Conservation (phyloP, 768 basidiomycete species). For the Tricholoma bakamatsutake region DNA sequence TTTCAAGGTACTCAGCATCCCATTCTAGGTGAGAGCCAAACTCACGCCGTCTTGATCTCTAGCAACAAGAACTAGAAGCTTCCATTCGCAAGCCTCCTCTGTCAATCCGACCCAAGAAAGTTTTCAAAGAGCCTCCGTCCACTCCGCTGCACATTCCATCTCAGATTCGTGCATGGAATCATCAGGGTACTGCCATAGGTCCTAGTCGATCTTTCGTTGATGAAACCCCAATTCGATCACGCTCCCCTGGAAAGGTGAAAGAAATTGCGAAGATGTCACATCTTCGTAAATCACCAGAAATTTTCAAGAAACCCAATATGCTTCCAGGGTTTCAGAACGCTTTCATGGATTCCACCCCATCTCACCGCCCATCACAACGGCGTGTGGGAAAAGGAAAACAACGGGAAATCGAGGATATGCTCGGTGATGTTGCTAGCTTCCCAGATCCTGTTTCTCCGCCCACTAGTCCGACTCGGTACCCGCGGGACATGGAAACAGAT, state of each 20-base stretch:
- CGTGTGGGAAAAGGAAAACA: slow-evolving; percentile 18
- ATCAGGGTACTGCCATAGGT: slow-evolving; percentile 12
- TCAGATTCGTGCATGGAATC: slow-evolving; percentile 34
- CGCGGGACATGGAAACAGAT: slow-evolving; percentile 27
- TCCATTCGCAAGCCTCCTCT: slow-evolving; percentile 43
- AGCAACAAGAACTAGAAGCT: slow-evolving; percentile 69
- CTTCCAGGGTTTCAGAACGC: slow-evolving; percentile 54
- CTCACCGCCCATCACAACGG: slow-evolving; percentile 19
- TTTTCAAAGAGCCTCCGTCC: slow-evolving; percentile 29
- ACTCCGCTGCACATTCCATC: slow-evolving; percentile 34
- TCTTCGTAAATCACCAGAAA: slow-evolving; percentile 25
- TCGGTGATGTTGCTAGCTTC: background rate
- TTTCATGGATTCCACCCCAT: slow-evolving; percentile 37
- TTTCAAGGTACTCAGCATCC: slow-evolving; percentile 50
- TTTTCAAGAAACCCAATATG: slow-evolving; percentile 24
- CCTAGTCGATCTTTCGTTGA: slow-evolving; percentile 22
- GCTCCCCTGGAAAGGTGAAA: slow-evolving; percentile 12
- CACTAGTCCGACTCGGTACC: slow-evolving; percentile 19
- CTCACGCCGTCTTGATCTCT: slow-evolving; percentile 5
- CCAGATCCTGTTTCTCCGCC: slow-evolving; percentile 14
- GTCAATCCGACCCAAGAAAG: slow-evolving; percentile 39
- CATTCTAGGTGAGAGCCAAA: background rate
- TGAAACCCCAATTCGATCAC: slow-evolving; percentile 31
- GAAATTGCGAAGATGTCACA: slow-evolving; percentile 17
- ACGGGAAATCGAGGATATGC: background rate